Conservation (phyloP, 306 rosid genomes). For the Citrullus colocynthis region DNA sequence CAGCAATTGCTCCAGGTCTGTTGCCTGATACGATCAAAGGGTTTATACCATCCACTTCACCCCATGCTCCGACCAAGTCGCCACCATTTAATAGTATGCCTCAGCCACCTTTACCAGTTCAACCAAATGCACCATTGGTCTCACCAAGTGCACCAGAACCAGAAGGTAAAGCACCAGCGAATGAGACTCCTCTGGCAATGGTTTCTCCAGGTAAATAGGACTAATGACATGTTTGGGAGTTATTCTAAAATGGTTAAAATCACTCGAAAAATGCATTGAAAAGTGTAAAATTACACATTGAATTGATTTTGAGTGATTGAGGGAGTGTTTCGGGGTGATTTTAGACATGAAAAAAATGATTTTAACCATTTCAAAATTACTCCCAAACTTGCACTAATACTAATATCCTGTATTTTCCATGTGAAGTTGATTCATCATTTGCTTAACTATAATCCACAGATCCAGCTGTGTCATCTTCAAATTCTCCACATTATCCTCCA, state of each 20-base stretch:
- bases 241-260: too few relatives aligned
- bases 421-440: constrained; percentile 8
- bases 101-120: constrained; percentile 31
- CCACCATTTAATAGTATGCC: constrained; percentile 19
- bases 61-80: constrained; percentile 17
- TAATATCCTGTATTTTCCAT: constrained; percentile 6
- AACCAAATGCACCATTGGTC: constrained; percentile 12
- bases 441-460: constrained; percentile 20
- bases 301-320: too few relatives aligned
- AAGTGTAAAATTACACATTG: too few relatives aligned
- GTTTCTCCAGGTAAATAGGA: constrained; percentile 42
- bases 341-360: too few relatives aligned
- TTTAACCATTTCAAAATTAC: too few relatives aligned
- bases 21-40: constrained; percentile 19
- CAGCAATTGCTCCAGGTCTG: constrained; percentile 33
- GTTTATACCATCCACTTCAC: constrained; percentile 33
- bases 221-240: background rate
- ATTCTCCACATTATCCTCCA: constrained; percentile 40
- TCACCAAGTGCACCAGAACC: constrained; percentile 14
- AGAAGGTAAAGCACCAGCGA: constrained; percentile 8
- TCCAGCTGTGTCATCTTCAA: constrained; percentile 30
- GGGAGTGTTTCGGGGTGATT: too few relatives aligned
- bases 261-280: too few relatives aligned
- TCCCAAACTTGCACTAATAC: too few relatives aligned
- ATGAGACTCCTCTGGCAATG: constrained; percentile 11